These are phyloP conservation scores for Aspergillus bertholletiae DNA, from an alignment of 495 filamentous ascomycete species.

Conservation along the genomic window DNA sequence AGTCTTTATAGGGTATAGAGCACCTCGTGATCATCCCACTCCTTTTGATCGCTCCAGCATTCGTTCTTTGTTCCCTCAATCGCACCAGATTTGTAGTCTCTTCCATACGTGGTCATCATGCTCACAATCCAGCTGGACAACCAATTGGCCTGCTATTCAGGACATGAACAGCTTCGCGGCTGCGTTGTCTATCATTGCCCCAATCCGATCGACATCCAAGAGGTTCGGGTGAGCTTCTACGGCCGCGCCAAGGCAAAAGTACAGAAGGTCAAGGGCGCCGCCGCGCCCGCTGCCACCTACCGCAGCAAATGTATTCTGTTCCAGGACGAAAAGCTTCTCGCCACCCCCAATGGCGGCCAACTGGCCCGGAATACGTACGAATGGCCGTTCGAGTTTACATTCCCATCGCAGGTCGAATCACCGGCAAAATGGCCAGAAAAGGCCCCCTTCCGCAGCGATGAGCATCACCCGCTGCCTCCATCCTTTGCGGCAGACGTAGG, in stretches of 20 bases:
- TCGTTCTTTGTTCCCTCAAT: too few relatives aligned
- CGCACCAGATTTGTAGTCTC: too few relatives aligned
- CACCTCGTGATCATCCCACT: too few relatives aligned
- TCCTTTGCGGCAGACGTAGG: slow-evolving; percentile 3
- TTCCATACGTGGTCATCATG: slow-evolving; percentile 1
- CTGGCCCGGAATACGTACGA: slow-evolving; percentile 7
- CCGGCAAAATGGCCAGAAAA: slow-evolving; percentile 6
- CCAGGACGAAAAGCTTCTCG: slow-evolving; percentile 9
- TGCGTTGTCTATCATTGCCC: slow-evolving; percentile 3
- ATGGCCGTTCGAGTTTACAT: slow-evolving; percentile 13
- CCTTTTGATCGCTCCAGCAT: too few relatives aligned
- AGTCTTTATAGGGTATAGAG: too few relatives aligned
- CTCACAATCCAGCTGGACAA: slow-evolving; percentile 8
- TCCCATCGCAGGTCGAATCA: slow-evolving; percentile 4
- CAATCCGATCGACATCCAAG: slow-evolving; percentile 2
- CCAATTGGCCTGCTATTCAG: slow-evolving; percentile 5
- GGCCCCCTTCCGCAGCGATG: slow-evolving; percentile 10
- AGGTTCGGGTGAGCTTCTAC: slow-evolving; percentile 8
- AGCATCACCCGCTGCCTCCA: slow-evolving; percentile 7
- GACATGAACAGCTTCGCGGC: slow-evolving; percentile 7
- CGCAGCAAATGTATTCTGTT: slow-evolving; percentile 13
- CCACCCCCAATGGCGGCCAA: neutral
- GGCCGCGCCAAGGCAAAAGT: slow-evolving; percentile 11
- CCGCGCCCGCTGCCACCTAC: slow-evolving; percentile 5
- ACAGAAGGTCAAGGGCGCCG: slow-evolving; percentile 12